Percentiles rank a stretch among this genome's conserved stretches.
Conservation (phyloP, 2,329 filamentous ascomycete species). For the Aspergillus novoparasiticus region DNA sequence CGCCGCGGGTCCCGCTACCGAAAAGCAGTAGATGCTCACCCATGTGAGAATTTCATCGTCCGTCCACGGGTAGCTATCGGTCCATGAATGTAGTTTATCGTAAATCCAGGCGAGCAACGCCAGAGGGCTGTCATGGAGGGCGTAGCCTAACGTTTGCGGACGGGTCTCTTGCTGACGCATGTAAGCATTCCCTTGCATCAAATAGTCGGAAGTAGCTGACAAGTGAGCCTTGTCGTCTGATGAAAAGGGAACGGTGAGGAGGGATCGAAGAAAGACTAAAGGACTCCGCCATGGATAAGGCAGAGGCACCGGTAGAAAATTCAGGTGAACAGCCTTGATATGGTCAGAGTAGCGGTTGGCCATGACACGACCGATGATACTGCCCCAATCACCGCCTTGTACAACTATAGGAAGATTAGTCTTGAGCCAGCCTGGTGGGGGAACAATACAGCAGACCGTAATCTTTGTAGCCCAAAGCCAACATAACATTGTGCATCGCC, state of each 20-base stretch:
- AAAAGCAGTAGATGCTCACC: slow-evolving; percentile 74
- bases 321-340: slow-evolving; percentile 64
- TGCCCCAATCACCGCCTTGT: slow-evolving; percentile 73
- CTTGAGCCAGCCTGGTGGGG: not conserved
- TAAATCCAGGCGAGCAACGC: slow-evolving; percentile 76
- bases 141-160: slow-evolving; percentile 73
- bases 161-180: slow-evolving; percentile 64
- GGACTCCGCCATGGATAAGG: slow-evolving; percentile 58
- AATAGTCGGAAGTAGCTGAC: slow-evolving; percentile 25
- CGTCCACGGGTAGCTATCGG: slow-evolving; percentile 70
- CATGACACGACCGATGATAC: slow-evolving; percentile 64
- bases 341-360: slow-evolving; percentile 60
- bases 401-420: slow-evolving; percentile 29
- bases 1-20: slow-evolving; percentile 67
- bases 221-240: slow-evolving; percentile 26
- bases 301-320: slow-evolving; percentile 54
- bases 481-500: slow-evolving; percentile 68
- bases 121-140: slow-evolving; percentile 68
- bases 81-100: slow-evolving; percentile 79
- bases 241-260: slow-evolving; percentile 34
- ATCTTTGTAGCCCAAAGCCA: slow-evolving; percentile 64
- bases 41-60: slow-evolving; percentile 77
- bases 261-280: slow-evolving; percentile 49
- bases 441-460: slow-evolving; percentile 47
- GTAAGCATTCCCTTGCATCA: slow-evolving; percentile 51